These are phyloP conservation scores for Articulospora tetracladia DNA, from an alignment of 495 filamentous ascomycete genomes.

Conservation along the genomic window DNA sequence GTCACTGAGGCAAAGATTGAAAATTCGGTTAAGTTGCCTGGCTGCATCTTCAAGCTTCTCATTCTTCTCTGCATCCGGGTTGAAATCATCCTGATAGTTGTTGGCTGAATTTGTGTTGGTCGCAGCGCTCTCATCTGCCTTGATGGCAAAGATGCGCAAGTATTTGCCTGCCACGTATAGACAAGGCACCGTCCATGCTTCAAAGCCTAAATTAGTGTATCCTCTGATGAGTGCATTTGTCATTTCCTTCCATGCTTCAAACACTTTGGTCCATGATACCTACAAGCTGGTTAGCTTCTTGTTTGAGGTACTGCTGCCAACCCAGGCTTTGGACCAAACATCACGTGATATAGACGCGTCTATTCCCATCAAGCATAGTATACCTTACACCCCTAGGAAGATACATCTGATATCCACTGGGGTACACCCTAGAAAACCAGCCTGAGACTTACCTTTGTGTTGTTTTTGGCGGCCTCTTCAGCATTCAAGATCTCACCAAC, in stretches of 20 bases:
- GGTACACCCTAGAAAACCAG: no score
- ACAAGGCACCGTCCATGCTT: constrained; percentile 84
- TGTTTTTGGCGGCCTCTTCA: constrained; percentile 37
- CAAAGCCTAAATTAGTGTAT: constrained; percentile 65
- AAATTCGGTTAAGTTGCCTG: constrained; percentile 81
- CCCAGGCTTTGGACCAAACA: not conserved
- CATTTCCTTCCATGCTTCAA: constrained; percentile 81
- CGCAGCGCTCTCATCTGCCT: constrained; percentile 56
- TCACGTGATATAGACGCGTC: not conserved
- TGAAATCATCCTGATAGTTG: constrained; percentile 72
- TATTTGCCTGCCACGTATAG: constrained; percentile 82
- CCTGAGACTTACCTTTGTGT: constrained; percentile 25
- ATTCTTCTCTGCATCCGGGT: constrained; percentile 65
- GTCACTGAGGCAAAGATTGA: constrained; percentile 82
- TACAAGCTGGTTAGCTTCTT: constrained; percentile 23
- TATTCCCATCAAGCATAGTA: no score
- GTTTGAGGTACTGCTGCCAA: not conserved
- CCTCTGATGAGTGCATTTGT: constrained; percentile 66
- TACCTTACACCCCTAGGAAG: no score
- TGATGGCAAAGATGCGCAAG: constrained; percentile 80
- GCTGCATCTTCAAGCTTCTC: constrained; percentile 86
- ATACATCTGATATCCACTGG: no score
- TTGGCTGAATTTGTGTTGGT: constrained; percentile 38
- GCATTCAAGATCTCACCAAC: constrained; percentile 61
- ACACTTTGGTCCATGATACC: constrained; percentile 68